phyloP scores from a whole-genome alignment of 176 grass and related monocot species.

The Triticum turgidum region DNA sequence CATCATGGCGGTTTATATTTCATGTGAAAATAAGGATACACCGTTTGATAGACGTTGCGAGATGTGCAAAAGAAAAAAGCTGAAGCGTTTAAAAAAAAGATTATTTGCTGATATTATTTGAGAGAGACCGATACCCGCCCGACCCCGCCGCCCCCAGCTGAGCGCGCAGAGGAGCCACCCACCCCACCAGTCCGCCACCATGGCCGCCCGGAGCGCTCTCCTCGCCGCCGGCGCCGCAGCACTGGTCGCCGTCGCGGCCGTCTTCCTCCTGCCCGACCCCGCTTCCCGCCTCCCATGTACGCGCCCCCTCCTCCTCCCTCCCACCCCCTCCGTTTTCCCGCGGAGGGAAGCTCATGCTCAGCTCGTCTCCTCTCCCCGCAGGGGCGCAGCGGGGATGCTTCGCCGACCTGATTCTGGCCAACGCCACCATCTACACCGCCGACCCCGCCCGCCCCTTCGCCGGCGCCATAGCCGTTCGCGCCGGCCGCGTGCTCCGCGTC shows the following conservation, averaged over 20 bases:
- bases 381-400: conserved; percentile 34
- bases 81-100: too few species aligned
- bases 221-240: conserved; percentile 29
- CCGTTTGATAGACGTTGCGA: too few species aligned
- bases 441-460: conserved; percentile 75
- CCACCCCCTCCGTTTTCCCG: not conserved
- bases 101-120: too few species aligned
- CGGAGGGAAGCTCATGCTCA: not conserved
- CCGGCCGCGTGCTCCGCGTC: conserved; percentile 65
- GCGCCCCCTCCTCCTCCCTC: not conserved
- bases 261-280: conserved; percentile 15
- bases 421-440: conserved; percentile 94
- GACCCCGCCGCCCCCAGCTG: not conserved
- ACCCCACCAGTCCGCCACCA: not conserved
- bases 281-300: conserved; percentile 31
- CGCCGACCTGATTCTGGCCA: conserved; percentile 76
- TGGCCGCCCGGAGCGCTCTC: conserved; percentile 25
- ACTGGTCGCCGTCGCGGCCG: conserved; percentile 23
- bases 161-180: not conserved
- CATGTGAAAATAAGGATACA: too few species aligned
- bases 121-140: not conserved
- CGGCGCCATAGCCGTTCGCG: conserved; percentile 69
- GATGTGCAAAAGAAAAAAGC: too few species aligned
- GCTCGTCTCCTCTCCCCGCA: conserved; percentile 31
- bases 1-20: too few species aligned